Base-by-base conservation (phyloP, 148 eudicot species). In the Camellia sinensis region DNA sequence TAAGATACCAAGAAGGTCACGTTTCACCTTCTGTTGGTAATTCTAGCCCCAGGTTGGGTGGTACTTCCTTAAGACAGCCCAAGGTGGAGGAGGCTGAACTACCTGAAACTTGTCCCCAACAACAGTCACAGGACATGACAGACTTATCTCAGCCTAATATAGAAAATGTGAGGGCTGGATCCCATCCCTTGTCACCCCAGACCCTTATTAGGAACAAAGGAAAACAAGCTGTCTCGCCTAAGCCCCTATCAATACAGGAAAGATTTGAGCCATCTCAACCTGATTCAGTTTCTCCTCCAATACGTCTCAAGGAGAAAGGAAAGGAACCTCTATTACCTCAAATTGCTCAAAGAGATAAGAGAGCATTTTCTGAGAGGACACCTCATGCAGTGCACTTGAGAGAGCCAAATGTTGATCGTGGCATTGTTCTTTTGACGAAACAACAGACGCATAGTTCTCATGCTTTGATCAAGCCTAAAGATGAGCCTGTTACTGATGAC, bases 401-500 rank as follows among this genome's bases (percentile, higher is more conserved):
- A 79, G 93, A 90, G 87, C 84, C 89, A 14, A 85, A 74, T 53
- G 79, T 53, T 82, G 85, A 74, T 64, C 79, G 64, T 46, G 87
- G 82, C 22, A 52, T 63, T 41, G 19, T 13, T 67, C 73, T 60
- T 75, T 7, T 56, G 45, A 77, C 87, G 29, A 86, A 79, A 80
- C 80, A 84, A 70, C 84, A 84, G 69, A 79, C 70, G 63, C 76
- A 81, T 48, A 73, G 72, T 15, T 63, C 74, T 75, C 73, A 18
- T 69, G 79, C 75, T 52, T 78, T 88, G 77, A 84, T 92, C 80
- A 86, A 80, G 77, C 92, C 93, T 29, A 94, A 92, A 86, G 97
- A 92, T 73, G 98, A 90, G 85, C 97, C 98, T 7, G 68, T 80
- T 76, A 87, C 88, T 17, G 95, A 89, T 78, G 90, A 85, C 44